Base-by-base conservation (phyloP, 169 alveolate species). In the Ophryocystis elektroscirrha region DNA sequence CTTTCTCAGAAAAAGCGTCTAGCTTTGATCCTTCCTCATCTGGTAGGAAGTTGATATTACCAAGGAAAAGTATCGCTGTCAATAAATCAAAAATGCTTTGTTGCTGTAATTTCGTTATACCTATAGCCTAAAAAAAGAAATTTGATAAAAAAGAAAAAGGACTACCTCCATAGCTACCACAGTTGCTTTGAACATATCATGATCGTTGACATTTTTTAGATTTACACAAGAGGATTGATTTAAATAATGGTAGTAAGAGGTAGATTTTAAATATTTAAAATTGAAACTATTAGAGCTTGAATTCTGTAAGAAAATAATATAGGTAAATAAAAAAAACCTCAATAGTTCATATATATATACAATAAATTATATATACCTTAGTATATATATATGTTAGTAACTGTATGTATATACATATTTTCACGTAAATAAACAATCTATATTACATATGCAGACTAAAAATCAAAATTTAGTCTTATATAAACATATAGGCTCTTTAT, bases 31-130 rank as follows among this genome's bases (percentile, higher is more conserved):
- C 59, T 29, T 67, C 67, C 26, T 55, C 51, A 20, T 59, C 56
- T 23, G 72, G 74, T 9, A 53, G 53, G 64, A 83, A 83, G 49
- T 56, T 51, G 18, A 83, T 42, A 57, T 83, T 83, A 32, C 96
- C 96, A 25, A 87, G 39, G 51, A 67, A 71, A 27, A 87, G 66
- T 12, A 85, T 71, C 1, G 83, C 89, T 24, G 61, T 68, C 20
- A 76, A 53, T 28, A 76, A 64, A 19, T 63, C 37, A 24, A 71
- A 51, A 4, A 83, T 67, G 46, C 67, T 46, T 39, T 49, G 50
- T 24, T 63, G 63, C 39, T 78, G 82, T 22, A 44, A 39, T 22
- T 58, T 53, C 25, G 78, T 43, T 52, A 87, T 67, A 9, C 81
- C n/a, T n/a, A n/a, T n/a, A n/a, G n/a, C n/a, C n/a, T n/a, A n/a